Evolutionary conservation across 2,329 filamentous ascomycete genomes (phyloP).

Genomic region (Exophiala oligosperma): DNA sequence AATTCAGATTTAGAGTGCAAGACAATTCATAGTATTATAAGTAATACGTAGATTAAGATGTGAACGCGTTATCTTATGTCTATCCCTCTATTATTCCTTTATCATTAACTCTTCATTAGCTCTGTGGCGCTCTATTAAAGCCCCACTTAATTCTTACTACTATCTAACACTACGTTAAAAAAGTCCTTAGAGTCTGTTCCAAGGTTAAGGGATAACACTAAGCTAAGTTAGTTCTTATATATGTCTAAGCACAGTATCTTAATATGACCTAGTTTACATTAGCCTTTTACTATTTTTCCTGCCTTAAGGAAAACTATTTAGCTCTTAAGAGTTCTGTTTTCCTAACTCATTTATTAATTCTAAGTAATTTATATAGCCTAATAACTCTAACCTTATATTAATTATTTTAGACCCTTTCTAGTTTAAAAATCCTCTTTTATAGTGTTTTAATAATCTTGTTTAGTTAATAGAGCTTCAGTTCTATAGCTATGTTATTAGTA

Average conservation of each 20-base stretch:
- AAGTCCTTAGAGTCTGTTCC: background rate
- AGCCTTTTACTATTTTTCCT: background rate
- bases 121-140: background rate
- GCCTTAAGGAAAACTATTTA: background rate
- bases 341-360: background rate
- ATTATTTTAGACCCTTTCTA: background rate
- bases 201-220: background rate
- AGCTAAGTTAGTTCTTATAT: background rate
- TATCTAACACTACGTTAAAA: background rate
- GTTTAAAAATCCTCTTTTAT: background rate
- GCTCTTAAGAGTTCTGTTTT: background rate
- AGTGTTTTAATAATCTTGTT: background rate
- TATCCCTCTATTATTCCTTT: background rate
- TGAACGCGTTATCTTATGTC: background rate
- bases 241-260: background rate
- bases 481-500: background rate
- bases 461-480: background rate
- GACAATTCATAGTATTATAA: background rate
- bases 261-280: background rate
- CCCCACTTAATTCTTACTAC: background rate
- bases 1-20: background rate
- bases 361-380: background rate
- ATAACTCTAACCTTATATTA: background rate
- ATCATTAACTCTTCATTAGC: background rate
- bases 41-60: background rate